Percentiles rank a stretch among this genome's conserved stretches.
phyloP scores from a whole-genome alignment of 306 rosid species.

The Lithocarpus polystachyus region DNA sequence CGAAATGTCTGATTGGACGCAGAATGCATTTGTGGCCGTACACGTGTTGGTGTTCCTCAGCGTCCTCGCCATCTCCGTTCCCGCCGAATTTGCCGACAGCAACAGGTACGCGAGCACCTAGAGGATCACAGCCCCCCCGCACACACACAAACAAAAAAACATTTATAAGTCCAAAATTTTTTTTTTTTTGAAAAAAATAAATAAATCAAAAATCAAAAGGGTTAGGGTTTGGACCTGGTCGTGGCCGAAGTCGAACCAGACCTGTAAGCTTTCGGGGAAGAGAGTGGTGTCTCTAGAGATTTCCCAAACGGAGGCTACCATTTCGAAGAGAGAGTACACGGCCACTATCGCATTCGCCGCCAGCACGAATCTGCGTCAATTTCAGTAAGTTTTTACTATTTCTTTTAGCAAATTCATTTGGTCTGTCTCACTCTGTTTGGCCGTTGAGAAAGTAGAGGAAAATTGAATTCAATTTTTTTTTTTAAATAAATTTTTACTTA shows the following conservation, averaged over 20 bases:
- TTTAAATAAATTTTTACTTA: too few relatives aligned
- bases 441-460: conserved; percentile 1
- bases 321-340: conserved; percentile 75
- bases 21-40: conserved; percentile 55
- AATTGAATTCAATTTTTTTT: background rate
- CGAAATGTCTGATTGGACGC: conserved; percentile 72
- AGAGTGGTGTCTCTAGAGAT: conserved; percentile 76
- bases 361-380: conserved; percentile 60
- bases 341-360: conserved; percentile 89
- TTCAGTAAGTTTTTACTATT: background rate
- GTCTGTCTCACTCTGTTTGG: background rate
- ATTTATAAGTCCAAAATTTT: too few relatives aligned
- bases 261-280: conserved; percentile 81
- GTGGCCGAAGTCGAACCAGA: conserved; percentile 98
- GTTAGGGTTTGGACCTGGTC: conserved; percentile 70
- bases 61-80: conserved; percentile 64
- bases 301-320: conserved; percentile 92
- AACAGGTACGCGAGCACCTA: conserved; percentile 89
- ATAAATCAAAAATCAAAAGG: background rate
- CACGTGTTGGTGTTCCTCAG: conserved; percentile 62
- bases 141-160: background rate
- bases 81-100: conserved; percentile 88
- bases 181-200: background rate
- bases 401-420: too few relatives aligned
- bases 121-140: conserved; percentile 20